Evolutionary conservation across 2,329 filamentous ascomycete species (phyloP), one percentile per base, ranked within the genome.

Genomic region (Penicillium sp.): DNA sequence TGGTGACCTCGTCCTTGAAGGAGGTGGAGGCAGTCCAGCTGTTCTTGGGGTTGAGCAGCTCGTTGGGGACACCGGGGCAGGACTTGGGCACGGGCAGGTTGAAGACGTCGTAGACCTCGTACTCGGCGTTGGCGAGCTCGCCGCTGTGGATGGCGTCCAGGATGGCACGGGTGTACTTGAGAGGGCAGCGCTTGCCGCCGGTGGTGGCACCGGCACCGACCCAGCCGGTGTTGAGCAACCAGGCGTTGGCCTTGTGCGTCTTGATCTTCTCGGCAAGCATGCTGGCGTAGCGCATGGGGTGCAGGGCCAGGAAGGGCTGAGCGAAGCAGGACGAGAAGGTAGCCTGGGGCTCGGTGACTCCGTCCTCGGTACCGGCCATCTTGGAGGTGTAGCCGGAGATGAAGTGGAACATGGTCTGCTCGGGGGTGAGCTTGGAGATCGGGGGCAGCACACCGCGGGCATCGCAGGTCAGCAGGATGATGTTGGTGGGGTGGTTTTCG

Each of bases 341-440:
- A 22, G 94, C 94, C 78, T 97, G 90, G 60, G 94, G 94, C 79
- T 99, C 94, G 9, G 89, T 95, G 61, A 99, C 86, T 69, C 94
- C 94, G 62, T 96, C 90, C 79, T 99, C 94, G 30, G 94, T 99
- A 69, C 94, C 94, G 61, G 94, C 94, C 94, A 99, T 99, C 87
- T 99, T 99, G 71, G 92, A 97, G 60, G 94, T 99, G 83, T 99
- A 99, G 66, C 94, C 94, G 16, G 90, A 95, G 78, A 99, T 99
- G 86, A 99, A 99, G 83, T 99, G 94, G 87, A 97, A 99, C 92
- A 99, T 97, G 75, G 91, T 96, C 80, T 97, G 94, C 68, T 90
- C 85, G 60, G 88, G 84, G 81, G 88, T 86, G 72, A 99, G 88
- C 83, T 97, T 97, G 68, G 91, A 96, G 78, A 99, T 97, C 44